Evolutionary conservation across 2,329 filamentous ascomycete species (phyloP).

Genomic region (Fusarium armeniacum): DNA sequence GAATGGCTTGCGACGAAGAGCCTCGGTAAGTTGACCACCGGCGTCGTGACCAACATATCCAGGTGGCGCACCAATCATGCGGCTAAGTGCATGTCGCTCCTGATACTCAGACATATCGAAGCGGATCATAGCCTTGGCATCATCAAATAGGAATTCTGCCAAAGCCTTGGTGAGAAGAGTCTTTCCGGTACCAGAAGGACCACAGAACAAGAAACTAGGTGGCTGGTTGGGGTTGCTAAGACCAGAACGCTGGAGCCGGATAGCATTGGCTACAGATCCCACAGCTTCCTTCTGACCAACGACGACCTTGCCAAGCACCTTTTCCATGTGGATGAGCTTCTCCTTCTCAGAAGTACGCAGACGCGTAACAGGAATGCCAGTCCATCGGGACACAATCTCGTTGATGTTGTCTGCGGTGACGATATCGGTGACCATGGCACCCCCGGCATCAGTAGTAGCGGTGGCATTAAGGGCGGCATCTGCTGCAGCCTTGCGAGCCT

Average conservation of each 20-base stretch:
- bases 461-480: constrained; percentile 76
- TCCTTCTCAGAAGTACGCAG: constrained; percentile 97
- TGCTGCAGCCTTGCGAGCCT: constrained; percentile 82
- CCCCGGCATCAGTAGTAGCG: constrained; percentile 69
- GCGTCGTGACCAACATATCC: constrained; percentile 98
- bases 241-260: constrained; percentile 93
- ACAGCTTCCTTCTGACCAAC: constrained; percentile 97
- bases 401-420: constrained; percentile 99
- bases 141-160: constrained; percentile 98
- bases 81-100: constrained; percentile 92
- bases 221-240: constrained; percentile 96
- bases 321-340: constrained; percentile 98
- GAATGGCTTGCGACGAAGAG: constrained; percentile 93
- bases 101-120: constrained; percentile 99
- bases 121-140: constrained; percentile 96
- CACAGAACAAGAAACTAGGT: constrained; percentile 98
- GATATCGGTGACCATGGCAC: constrained; percentile 88
- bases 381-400: constrained; percentile 97
- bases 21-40: constrained; percentile 95
- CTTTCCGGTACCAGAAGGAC: constrained; percentile 98
- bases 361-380: constrained; percentile 96
- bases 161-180: constrained; percentile 96
- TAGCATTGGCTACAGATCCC: constrained; percentile 92
- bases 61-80: constrained; percentile 97
- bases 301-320: constrained; percentile 83